These are phyloP conservation scores for Zygnema cylindricum DNA, from an alignment of 139 green algal species.

Conservation along the genomic window DNA sequence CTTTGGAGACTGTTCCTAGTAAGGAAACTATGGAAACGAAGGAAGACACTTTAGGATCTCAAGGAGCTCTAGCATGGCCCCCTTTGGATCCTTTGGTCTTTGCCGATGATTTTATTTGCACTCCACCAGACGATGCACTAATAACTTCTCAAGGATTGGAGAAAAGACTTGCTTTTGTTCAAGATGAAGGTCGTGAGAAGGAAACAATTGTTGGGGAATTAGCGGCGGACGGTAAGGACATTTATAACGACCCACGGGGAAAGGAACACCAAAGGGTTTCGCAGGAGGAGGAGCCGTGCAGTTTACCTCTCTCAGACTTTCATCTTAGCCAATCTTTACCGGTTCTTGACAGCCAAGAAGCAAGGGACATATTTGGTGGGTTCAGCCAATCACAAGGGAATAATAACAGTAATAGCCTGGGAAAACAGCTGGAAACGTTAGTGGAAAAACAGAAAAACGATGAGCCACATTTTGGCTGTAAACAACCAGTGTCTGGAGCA, in stretches of 20 bases:
- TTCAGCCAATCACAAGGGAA: neutral
- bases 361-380: neutral
- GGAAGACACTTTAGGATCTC: neutral
- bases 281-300: neutral
- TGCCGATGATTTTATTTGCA: neutral
- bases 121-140: neutral
- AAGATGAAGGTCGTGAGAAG: neutral
- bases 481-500: no score
- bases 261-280: neutral
- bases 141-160: neutral
- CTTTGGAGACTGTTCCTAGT: neutral
- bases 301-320: neutral
- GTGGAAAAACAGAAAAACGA: no score
- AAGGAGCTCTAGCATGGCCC: neutral
- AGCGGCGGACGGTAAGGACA: neutral
- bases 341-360: neutral
- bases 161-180: neutral
- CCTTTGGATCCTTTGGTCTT: neutral
- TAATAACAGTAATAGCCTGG: no score
- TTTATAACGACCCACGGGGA: neutral
- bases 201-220: neutral
- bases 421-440: neutral
- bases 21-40: neutral
- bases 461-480: no score
- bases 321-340: neutral